Percentiles rank a stretch among this genome's conserved stretches.
Evolutionary conservation across 2,329 filamentous ascomycete genomes (phyloP).

Genomic region (Dactylella cylindrospora): DNA sequence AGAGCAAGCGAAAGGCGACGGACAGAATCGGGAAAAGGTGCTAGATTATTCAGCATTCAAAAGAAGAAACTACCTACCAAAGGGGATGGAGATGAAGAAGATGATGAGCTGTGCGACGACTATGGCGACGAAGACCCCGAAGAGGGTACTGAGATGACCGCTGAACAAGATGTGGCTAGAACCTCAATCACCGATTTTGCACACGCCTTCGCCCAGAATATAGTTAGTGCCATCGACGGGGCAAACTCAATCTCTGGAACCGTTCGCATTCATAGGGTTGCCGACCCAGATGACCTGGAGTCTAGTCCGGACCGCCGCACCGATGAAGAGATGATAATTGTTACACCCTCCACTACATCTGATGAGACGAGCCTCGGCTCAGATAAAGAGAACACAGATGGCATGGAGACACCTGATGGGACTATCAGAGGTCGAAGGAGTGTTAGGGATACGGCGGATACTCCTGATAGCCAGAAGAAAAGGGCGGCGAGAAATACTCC

Average conservation of each 20-base stretch:
- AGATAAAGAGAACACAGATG: background rate
- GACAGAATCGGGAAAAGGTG: background rate
- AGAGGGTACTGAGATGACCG: background rate
- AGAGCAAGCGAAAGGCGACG: constrained; percentile 21
- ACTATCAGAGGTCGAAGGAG: constrained; percentile 18
- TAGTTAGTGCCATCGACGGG: background rate
- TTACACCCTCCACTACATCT: background rate
- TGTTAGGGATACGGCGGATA: constrained; percentile 1
- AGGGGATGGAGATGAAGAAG: background rate
- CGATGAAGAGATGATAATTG: background rate
- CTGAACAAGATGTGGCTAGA: background rate
- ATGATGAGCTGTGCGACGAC: background rate
- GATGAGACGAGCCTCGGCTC: background rate
- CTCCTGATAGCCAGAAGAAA: constrained; percentile 21
- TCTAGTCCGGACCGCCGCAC: too few relatives aligned
- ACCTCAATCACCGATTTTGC: constrained; percentile 40
- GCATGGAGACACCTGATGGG: background rate
- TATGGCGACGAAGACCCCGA: background rate
- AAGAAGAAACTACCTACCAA: background rate
- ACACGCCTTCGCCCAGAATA: constrained; percentile 29
- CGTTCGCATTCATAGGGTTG: constrained; percentile 25
- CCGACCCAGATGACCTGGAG: constrained; percentile 1
- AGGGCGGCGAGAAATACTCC: constrained; percentile 39
- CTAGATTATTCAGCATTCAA: constrained; percentile 27
- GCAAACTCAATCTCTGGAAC: constrained; percentile 10